These are phyloP conservation scores for Colletotrichum tanaceti DNA, from an alignment of 2,329 filamentous ascomycete genomes.

Conservation along the genomic window DNA sequence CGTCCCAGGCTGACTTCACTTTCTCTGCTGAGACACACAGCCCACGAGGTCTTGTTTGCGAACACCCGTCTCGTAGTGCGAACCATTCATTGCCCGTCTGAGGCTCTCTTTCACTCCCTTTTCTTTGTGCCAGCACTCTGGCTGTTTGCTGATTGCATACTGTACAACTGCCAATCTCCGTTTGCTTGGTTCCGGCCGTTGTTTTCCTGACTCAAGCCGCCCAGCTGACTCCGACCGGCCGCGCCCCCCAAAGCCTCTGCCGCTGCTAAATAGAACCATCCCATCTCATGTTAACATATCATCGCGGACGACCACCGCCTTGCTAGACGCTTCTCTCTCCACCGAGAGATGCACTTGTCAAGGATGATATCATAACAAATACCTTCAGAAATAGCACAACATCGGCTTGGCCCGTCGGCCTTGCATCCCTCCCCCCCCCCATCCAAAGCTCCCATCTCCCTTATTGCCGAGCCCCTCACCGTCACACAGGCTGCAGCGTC, in stretches of 20 bases:
- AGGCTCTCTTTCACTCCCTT: no score
- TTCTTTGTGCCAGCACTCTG: neutral
- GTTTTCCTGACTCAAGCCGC: constrained; percentile 33
- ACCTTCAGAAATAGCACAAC: constrained; percentile 13
- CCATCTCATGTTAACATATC: constrained; percentile 22
- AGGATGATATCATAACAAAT: constrained; percentile 33
- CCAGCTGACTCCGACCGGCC: constrained; percentile 30
- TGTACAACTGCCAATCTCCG: constrained; percentile 30
- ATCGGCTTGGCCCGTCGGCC: constrained; percentile 12
- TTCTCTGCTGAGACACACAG: constrained; percentile 24
- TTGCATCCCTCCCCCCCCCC: neutral
- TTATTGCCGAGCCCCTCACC: constrained; percentile 8
- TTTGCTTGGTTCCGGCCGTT: constrained; percentile 15
- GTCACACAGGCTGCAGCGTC: constrained; percentile 11
- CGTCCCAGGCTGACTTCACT: constrained; percentile 16
- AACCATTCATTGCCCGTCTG: no score
- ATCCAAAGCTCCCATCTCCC: constrained; percentile 4
- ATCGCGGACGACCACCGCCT: constrained; percentile 7
- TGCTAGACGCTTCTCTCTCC: constrained; percentile 13
- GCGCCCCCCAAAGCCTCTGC: constrained; percentile 9
- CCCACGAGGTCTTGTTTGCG: constrained; percentile 23
- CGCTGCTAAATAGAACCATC: constrained; percentile 13
- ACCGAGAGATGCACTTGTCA: constrained; percentile 10
- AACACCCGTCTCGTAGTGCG: neutral
- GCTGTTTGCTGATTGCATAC: constrained; percentile 21